Percentiles rank a stretch among this genome's conserved stretches.
These are phyloP conservation scores for Cenchrus fungigraminus DNA, from an alignment of 176 grass and related monocot species.

Conservation along the genomic window DNA sequence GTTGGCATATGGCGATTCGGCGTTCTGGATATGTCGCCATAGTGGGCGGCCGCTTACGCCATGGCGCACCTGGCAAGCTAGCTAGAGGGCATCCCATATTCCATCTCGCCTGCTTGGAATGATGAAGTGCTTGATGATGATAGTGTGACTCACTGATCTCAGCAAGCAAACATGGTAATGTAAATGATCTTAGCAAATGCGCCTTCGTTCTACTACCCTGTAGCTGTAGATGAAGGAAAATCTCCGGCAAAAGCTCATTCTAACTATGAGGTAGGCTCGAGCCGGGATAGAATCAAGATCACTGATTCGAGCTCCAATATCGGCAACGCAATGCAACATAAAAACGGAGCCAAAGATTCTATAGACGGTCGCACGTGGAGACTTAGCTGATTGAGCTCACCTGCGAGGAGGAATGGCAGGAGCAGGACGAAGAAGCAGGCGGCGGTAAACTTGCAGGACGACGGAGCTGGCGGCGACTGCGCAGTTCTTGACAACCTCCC, in stretches of 20 bases:
- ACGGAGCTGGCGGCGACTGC: neutral
- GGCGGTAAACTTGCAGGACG: neutral
- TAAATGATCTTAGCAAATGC: neutral
- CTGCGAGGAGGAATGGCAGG: slow-evolving; percentile 24
- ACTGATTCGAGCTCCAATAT: neutral
- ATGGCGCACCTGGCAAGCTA: slow-evolving; percentile 31
- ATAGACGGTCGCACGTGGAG: neutral
- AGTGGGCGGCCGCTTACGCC: slow-evolving; percentile 28
- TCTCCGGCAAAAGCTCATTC: neutral
- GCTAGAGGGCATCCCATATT: neutral
- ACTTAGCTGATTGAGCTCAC: neutral
- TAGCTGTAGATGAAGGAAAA: no score
- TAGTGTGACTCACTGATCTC: neutral
- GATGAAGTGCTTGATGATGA: neutral
- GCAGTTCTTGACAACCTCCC: slow-evolving; percentile 14
- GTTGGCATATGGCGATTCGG: slow-evolving; percentile 3
- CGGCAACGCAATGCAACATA: neutral
- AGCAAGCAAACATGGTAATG: neutral
- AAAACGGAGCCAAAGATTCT: neutral
- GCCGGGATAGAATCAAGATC: neutral
- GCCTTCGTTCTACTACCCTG: neutral
- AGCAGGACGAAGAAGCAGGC: slow-evolving; percentile 15
- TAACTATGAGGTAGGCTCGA: neutral
- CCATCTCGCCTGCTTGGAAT: neutral
- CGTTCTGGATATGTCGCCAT: slow-evolving; percentile 2